Evolutionary conservation across 148 eudicot species (phyloP), one percentile per base, ranked within the genome.

Genomic region (Limonium bicolor): DNA sequence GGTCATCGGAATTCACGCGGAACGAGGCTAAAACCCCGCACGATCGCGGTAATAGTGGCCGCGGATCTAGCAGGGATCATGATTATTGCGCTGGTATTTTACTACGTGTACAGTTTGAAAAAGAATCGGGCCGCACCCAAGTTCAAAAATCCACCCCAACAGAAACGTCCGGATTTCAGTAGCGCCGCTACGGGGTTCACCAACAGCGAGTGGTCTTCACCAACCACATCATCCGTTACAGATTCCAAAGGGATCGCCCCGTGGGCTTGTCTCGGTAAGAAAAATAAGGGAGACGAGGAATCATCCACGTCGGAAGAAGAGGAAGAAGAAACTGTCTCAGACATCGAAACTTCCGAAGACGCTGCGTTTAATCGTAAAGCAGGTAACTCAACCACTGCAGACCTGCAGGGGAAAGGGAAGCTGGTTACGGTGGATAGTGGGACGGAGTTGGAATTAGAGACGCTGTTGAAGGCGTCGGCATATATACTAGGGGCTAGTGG

Each of bases 401-500:
- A 50, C 27, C 27, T 10, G 31, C 26, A 37, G 22, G 41, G 60
- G 17, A 53, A 51, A 3, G 96, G 86, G 21, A 61, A 65, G 10
- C 36, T 90, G 0, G 93, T 90, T 26, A 90, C 85, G 5, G 70
- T 90, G 1, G 93, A 90, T 27, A 87, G 96, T 0, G 96, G 71
- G 14, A 77, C 34, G 9, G 85, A 77, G 56, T 31, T 90, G 2
- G 97, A 90, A 50, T 18, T 80, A 8, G 97, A 90, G 63, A 78
- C 93, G 13, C 65, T 90, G 43, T 59, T 90, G 7, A 90, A 73
- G 63, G 95, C 97, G 22, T 84, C 97, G 13, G 97, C 95, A 0
- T 90, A 77, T 33, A 84, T 90, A 15, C 22, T 90, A 35, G 95
- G 97, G 0, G 92, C 87, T n/a, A 77, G 77, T 10, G 95, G 95